Evolutionary conservation across 805 yeast genomes (phyloP), one percentile per base, ranked within the genome.

Genomic region (Barnettozyma botsteinii): DNA sequence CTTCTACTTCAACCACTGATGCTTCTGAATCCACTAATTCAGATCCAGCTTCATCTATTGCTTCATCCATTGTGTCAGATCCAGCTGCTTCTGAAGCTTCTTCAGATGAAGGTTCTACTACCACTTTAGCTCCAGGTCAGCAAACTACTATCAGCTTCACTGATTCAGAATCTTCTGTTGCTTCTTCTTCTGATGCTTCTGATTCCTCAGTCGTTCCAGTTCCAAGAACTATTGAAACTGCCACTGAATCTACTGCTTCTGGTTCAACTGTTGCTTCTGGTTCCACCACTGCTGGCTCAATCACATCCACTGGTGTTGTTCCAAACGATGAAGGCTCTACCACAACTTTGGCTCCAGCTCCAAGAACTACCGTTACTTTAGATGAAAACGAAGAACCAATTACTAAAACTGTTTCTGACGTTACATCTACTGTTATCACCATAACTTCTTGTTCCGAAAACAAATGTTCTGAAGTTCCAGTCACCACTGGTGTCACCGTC

Each of bases 261-360:
- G 24, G 20, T 6, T 14, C 29, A 5, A 17, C 33, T 31, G 15
- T 20, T 15, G 22, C 22, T 9, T 17, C 23, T 13, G 9, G 12
- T 13, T 28, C 54, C 6, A 25, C 41, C 13, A 27, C 38, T 4
- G 28, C 33, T 30, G 20, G 39, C 10, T 42, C 44, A 4, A 33
- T 36, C 31, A 42, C 50, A n/a, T 40, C 48, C n/a, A 46, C 51
- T 20, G 47, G 32, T 14, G 26, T 38, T 26, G 27, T 38, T 1
- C 28, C 32, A 26, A 13, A 17, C 5, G 37, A 37, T 35, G 14
- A 32, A 9, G 32, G 25, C 33, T 33, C 37, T 4, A 18, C 40
- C 7, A 41, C 38, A 23, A 37, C 34, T 3, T 31, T 47, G 11
- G 22, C 32, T 10, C 40, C 45, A 35, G 44, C 46, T 32, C 27